Percentiles rank a stretch among this genome's conserved stretches.
Evolutionary conservation across 441 rosid genomes (phyloP).

Genomic region (Breynia disticha): DNA sequence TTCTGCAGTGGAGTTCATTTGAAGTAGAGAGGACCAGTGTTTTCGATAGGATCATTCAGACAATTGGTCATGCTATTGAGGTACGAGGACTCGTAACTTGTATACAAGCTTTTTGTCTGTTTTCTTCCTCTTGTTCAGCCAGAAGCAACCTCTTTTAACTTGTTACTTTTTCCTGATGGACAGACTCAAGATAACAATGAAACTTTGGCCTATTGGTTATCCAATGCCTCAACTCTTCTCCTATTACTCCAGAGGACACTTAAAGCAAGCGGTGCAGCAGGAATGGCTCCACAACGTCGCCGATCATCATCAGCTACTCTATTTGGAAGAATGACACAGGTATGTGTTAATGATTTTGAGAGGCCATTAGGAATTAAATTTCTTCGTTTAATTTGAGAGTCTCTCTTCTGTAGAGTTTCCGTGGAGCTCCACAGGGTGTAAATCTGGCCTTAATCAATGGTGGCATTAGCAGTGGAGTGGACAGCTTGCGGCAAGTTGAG

Average conservation of each 20-base stretch:
- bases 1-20: constrained; percentile 96
- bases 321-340: constrained; percentile 98
- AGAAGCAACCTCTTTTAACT: constrained; percentile 13
- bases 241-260: constrained; percentile 88
- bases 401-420: constrained; percentile 62
- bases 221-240: constrained; percentile 94
- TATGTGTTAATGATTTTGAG: constrained; percentile 13
- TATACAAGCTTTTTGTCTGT: neutral
- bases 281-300: constrained; percentile 98
- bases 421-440: constrained; percentile 90
- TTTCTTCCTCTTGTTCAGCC: constrained; percentile 5
- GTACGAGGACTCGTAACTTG: constrained; percentile 31
- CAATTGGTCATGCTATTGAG: constrained; percentile 95
- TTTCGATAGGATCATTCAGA: constrained; percentile 91
- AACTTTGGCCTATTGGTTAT: constrained; percentile 88
- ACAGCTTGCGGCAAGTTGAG: constrained; percentile 81
- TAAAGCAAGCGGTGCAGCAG: constrained; percentile 98
- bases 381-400: constrained; percentile 15
- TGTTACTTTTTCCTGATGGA: constrained; percentile 13
- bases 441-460: constrained; percentile 73
- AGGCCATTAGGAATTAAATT: constrained; percentile 1
- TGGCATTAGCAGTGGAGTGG: constrained; percentile 50
- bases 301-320: constrained; percentile 96
- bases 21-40: constrained; percentile 96
- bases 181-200: constrained; percentile 96